Conservation (phyloP, 1,284 basidiomycete species). For the Leccinum pallidistipes region DNA sequence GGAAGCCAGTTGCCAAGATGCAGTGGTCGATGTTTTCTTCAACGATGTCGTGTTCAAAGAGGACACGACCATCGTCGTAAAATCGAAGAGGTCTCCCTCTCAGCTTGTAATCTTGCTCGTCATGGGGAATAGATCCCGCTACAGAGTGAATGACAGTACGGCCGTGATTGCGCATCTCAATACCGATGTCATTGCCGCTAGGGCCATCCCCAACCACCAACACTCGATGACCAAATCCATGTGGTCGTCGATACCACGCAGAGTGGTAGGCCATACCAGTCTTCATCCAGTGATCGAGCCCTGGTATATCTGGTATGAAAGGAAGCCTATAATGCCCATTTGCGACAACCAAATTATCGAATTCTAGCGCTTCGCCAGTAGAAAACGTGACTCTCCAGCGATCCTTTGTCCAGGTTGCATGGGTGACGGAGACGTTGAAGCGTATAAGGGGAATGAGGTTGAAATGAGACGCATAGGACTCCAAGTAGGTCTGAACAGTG, state of each 20-base stretch:
- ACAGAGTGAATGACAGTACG: constrained; percentile 57
- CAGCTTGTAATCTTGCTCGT: constrained; percentile 41
- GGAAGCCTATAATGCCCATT: constrained; percentile 74
- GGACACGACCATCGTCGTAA: constrained; percentile 45
- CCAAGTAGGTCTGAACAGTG: constrained; percentile 60
- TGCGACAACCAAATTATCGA: constrained; percentile 66
- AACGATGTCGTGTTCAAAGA: constrained; percentile 58
- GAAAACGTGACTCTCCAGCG: constrained; percentile 52
- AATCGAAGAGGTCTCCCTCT: constrained; percentile 48
- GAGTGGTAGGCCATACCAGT: constrained; percentile 57
- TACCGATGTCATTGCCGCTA: constrained; percentile 63
- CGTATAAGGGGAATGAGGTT: constrained; percentile 54
- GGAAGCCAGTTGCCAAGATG: constrained; percentile 75
- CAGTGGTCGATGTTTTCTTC: constrained; percentile 58
- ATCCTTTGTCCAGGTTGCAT: constrained; percentile 41
- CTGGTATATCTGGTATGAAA: constrained; percentile 56
- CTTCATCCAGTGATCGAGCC: constrained; percentile 57
- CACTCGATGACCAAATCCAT: constrained; percentile 47
- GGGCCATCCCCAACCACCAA: constrained; percentile 72
- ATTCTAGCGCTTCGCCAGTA: constrained; percentile 40
- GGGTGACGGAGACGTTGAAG: constrained; percentile 50
- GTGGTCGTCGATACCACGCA: constrained; percentile 62
- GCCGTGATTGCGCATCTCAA: constrained; percentile 51
- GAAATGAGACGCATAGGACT: constrained; percentile 59
- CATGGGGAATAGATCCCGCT: constrained; percentile 34